Evolutionary conservation across 1,284 basidiomycete genomes (phyloP), one percentile per base, ranked within the genome.

Genomic region (Mycena sp.): DNA sequence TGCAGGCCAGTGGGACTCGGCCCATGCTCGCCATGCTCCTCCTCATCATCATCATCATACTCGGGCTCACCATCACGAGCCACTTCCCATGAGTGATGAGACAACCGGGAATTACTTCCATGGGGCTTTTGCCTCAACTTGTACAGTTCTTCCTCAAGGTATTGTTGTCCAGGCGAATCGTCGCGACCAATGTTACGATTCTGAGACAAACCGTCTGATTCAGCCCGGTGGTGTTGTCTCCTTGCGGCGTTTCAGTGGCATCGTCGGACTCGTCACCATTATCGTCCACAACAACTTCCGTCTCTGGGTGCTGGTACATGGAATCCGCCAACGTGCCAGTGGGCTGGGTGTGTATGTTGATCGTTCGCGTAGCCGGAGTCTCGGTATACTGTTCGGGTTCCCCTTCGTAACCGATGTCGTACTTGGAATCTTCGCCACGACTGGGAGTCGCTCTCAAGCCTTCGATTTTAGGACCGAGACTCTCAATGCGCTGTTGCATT

Each of bases 41-140:
- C 11, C 19, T 26, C 48, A 14, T 28, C 26, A 43, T n/a, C 29
- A 26, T 83, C 82, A 48, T 86, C 84, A 23, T 81, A 81, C 30
- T 77, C 77, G 45, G 78, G 80, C 7, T 78, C 81, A 44, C 83
- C 82, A 44, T 86, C 85, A 64, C 84, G 83, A 19, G 88, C 85
- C 35, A 93, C 83, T 70, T 93, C 90, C 92, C 92, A 93, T 2
- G 89, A 90, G 69, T 86, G 85, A 72, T 93, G 92, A 6, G 89
- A 88, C 32, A 82, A 77, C 28, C 80, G 87, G 4, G 86, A 86
- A 70, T 88, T 87, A 64, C 86, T 88, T 17, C 87, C 86, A 38
- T 78, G 77, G 2, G 85, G 84, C 54, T 87, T 88, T 71, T 90
- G 85, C 46, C 88, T 80, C 41, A 94, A 79, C 71, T 92, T 92